Conservation (phyloP, 2,329 filamentous ascomycete genomes). For the Arthrinium puccinioides region DNA sequence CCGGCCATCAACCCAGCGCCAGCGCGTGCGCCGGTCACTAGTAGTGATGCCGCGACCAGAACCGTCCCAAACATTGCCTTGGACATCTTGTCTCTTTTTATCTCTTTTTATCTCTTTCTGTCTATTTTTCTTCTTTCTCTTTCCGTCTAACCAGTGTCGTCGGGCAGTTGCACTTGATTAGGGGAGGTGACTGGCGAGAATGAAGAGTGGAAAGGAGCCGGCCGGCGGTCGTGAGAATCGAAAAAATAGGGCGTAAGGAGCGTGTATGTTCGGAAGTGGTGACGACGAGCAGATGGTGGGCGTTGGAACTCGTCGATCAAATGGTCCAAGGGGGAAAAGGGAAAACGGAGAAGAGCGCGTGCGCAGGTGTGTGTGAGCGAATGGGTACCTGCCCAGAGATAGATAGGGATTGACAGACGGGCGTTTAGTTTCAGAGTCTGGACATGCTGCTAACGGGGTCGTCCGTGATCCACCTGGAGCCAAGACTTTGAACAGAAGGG, state of each 20-base stretch:
- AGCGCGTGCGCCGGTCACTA: constrained; percentile 27
- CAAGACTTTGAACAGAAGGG: too few relatives aligned
- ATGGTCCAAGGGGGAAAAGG: neutral
- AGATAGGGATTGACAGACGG: constrained; percentile 1
- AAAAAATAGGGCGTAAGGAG: constrained; percentile 2
- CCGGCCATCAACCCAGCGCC: constrained; percentile 14
- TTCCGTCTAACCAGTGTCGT: too few relatives aligned
- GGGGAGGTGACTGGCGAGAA: too few relatives aligned
- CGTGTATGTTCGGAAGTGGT: neutral
- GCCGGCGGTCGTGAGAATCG: constrained; percentile 4
- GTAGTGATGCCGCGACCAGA: constrained; percentile 25
- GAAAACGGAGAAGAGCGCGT: neutral
- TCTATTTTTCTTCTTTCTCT: too few relatives aligned
- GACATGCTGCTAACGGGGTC: too few relatives aligned
- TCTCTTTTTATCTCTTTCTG: constrained; percentile 1
- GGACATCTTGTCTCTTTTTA: constrained; percentile 4
- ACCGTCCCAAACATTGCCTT: constrained; percentile 30
- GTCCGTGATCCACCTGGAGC: too few relatives aligned
- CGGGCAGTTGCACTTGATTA: too few relatives aligned
- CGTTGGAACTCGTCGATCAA: neutral
- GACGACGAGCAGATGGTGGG: neutral
- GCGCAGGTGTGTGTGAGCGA: neutral
- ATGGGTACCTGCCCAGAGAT: too few relatives aligned
- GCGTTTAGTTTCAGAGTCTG: constrained; percentile 1
- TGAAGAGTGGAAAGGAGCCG: constrained; percentile 1